Percentiles rank a stretch among this genome's conserved stretches.
phyloP scores from a whole-genome alignment of 257 asterid genomes.

The Cynanchum wilfordii region DNA sequence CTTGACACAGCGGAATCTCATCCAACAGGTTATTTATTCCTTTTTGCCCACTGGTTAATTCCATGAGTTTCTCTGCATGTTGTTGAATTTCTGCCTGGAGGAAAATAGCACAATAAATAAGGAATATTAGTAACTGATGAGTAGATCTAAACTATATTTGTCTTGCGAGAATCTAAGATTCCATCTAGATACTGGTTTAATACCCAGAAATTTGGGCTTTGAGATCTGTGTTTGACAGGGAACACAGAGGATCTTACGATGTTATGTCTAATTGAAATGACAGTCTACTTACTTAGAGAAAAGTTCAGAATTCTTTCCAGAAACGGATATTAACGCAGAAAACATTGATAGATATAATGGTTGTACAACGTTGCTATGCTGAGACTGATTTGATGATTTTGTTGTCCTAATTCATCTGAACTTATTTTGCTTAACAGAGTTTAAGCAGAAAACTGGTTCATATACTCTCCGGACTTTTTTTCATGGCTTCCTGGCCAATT shows the following conservation, averaged over 20 bases:
- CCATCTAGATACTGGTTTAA: background rate
- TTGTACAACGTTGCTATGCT: background rate
- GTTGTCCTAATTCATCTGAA: conserved; percentile 3
- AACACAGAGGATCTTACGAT: background rate
- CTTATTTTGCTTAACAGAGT: conserved; percentile 34
- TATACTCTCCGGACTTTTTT: conserved; percentile 78
- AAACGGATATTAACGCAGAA: background rate
- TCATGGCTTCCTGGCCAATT: conserved; percentile 90
- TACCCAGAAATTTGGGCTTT: background rate
- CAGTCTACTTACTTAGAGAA: background rate
- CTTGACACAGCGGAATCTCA: conserved; percentile 59
- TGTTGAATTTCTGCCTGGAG: background rate
- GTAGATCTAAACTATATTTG: background rate
- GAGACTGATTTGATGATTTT: background rate
- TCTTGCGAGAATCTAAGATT: background rate
- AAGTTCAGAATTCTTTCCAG: background rate
- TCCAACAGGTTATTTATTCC: conserved; percentile 55
- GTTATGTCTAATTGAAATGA: background rate
- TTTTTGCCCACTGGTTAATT: background rate
- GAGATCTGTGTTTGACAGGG: background rate
- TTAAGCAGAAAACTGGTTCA: conserved; percentile 94
- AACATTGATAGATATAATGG: too few species aligned
- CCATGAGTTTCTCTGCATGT: background rate
- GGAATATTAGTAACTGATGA: background rate
- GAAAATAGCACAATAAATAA: background rate